Evolutionary conservation across 139 green algal species (phyloP), one percentile per base, ranked within the genome.

Genomic region (Picochlorum sp.): DNA sequence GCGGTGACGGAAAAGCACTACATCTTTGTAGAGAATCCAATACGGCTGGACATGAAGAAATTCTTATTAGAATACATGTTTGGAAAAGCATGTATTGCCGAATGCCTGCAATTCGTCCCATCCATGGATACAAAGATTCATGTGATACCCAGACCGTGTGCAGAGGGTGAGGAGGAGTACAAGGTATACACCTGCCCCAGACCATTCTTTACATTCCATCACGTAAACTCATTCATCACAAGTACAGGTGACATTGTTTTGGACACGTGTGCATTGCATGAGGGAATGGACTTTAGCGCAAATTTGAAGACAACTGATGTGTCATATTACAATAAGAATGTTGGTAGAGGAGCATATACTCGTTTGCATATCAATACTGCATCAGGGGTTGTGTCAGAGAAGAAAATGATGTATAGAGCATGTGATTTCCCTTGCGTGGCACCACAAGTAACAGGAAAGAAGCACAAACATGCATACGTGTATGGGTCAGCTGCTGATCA

Each of bases 1-100:
- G 18, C 56, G 4, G 56, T 82, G 26, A 82, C 79, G 13, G 59
- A 77, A 11, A 75, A 78, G 50, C 73, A 85, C 18, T 85, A 85
- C 32, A 56, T 84, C 4, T 50, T 82, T 24, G 37, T 80, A 47
- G 64, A 80, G 68, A 83, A 78, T 59, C 69, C 79, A 58, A 75
- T 81, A 30, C 50, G 23, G 11, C 51, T 84, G 45, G 68, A 84
- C 54, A 60, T 80, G 11, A 57, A 47, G 20, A 76, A 75, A 59
- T 50, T 83, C 26, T 34, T 81, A 14, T 70, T 50, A 6, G 23
- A 73, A 23, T 84, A 83, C 52, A 67, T 76, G 18, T 37, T 72
- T 15, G 76, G 73, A 38, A 45, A 71, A 56, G 69, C 66, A 1
- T 77, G 72, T 71, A 68, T 85, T 26, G 79, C 79, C 4, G 75